Evolutionary conservation across 2,329 filamentous ascomycete genomes (phyloP), one percentile per base, ranked within the genome.

Genomic region (Aschersonia sp.): DNA sequence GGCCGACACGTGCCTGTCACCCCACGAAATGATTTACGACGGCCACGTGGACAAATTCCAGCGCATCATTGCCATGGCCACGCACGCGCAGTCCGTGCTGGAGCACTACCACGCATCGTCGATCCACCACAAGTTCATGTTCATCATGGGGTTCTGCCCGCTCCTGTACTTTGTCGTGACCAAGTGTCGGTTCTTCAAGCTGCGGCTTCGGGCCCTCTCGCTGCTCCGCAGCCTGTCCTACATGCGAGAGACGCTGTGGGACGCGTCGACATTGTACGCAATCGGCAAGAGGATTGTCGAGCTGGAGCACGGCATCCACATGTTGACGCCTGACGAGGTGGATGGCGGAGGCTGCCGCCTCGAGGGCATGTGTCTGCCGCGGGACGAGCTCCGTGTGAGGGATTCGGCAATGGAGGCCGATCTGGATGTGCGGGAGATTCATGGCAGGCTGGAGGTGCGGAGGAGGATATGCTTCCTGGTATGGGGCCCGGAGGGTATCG

Each of bases 61-160:
- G 5, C 50, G 51, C 0, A 60, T 68, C 9, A 53, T 68, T 2
- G 49, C 55, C 0, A 52, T 57, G 12, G 62, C 60, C 0, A 46
- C 50, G 0, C 46, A 47, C 5, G 53, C 60, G 11, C 52, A 54
- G 5, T 10, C 46, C 8, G 31, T 43, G 31, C n/a, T 42, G 41
- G 29, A 46, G 45, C 9, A 22, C 22, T 30, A 12, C 14, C 46
- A 44, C 6, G 9, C 9, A 1, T 41, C 32, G 2, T 42, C 40
- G 9, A 29, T 44, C 5, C 46, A 47, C 1, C 39, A 57, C 9
- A 62, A 57, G 37, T 70, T 69, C 52, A 63, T 57, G 30, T 68
- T 70, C n/a, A 64, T 67, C 48, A 63, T 65, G 54, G 67, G 66
- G 0, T 68, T 63, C 32, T 53, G 59, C 4, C 63, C 67, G 0